phyloP scores from a whole-genome alignment of 148 eudicot species.

The Fallopia convolvulus region DNA sequence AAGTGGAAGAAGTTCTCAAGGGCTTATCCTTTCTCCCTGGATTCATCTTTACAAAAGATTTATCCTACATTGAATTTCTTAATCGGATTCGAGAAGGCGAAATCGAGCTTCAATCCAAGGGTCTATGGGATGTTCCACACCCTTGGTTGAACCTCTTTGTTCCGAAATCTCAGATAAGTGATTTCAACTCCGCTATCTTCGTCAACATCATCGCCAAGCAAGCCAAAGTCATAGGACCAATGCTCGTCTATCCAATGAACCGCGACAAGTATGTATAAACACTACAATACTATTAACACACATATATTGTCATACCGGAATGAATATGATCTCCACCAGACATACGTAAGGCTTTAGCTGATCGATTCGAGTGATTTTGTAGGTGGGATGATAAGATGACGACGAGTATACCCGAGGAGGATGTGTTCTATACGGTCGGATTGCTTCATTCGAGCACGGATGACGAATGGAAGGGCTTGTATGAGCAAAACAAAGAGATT shows the following conservation, averaged over 20 bases:
- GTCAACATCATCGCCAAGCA: slow-evolving; percentile 36
- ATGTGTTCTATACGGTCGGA: slow-evolving; percentile 63
- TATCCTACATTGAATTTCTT: slow-evolving; percentile 37
- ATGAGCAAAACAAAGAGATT: slow-evolving; percentile 43
- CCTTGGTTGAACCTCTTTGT: slow-evolving; percentile 91
- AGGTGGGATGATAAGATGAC: slow-evolving; percentile 94
- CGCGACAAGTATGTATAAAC: slow-evolving; percentile 46
- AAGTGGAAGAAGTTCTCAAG: slow-evolving; percentile 27
- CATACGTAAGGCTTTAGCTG: too few species aligned
- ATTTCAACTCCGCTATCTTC: slow-evolving; percentile 50
- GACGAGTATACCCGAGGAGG: slow-evolving; percentile 67
- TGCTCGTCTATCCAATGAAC: slow-evolving; percentile 74
- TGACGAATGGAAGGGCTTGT: slow-evolving; percentile 34
- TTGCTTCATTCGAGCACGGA: slow-evolving; percentile 47
- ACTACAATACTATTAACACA: not conserved
- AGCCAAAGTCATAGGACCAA: slow-evolving; percentile 38
- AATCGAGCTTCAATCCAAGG: slow-evolving; percentile 43
- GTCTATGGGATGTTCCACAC: slow-evolving; percentile 69
- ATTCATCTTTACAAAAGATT: slow-evolving; percentile 47
- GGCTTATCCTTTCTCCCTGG: slow-evolving; percentile 31
- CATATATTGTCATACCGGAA: not conserved
- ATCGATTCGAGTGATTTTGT: slow-evolving; percentile 1
- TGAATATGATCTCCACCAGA: too few species aligned
- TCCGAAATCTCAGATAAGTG: slow-evolving; percentile 52
- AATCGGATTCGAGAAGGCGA: slow-evolving; percentile 61